phyloP scores from a whole-genome alignment of 2,329 filamentous ascomycete genomes.

The Aspergillus fischeri region DNA sequence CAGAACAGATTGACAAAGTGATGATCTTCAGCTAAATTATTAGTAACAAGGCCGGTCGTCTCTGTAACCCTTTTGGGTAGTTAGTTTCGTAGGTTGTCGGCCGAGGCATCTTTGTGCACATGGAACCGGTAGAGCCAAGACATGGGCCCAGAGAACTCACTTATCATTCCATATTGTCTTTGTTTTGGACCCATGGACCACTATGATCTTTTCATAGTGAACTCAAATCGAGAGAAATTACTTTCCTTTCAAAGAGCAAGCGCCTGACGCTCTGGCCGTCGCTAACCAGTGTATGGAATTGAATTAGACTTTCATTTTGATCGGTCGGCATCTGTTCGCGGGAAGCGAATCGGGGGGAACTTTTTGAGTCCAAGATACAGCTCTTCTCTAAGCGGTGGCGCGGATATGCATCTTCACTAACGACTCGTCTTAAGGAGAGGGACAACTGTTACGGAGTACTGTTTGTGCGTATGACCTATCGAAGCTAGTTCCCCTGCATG shows the following conservation, averaged over 20 bases:
- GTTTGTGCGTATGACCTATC: neutral
- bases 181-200: neutral
- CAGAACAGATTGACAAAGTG: slow-evolving; percentile 10
- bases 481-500: neutral
- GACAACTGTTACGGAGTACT: neutral
- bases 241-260: neutral
- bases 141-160: neutral
- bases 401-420: neutral
- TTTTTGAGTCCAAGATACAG: neutral
- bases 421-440: neutral
- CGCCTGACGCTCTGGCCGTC: neutral
- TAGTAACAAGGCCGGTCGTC: neutral
- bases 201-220: neutral
- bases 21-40: slow-evolving; percentile 11
- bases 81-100: slow-evolving; percentile 1
- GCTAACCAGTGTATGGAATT: neutral
- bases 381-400: neutral
- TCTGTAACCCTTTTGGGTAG: slow-evolving; percentile 12
- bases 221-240: neutral
- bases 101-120: slow-evolving; percentile 16
- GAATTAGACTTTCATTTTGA: neutral
- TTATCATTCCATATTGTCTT: neutral
- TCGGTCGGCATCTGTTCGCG: neutral
- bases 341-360: neutral
- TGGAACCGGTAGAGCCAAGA: slow-evolving; percentile 11